Evolutionary conservation across 768 basidiomycete genomes (phyloP), one percentile per base, ranked within the genome.

Genomic region (Amanita subjunquillea): DNA sequence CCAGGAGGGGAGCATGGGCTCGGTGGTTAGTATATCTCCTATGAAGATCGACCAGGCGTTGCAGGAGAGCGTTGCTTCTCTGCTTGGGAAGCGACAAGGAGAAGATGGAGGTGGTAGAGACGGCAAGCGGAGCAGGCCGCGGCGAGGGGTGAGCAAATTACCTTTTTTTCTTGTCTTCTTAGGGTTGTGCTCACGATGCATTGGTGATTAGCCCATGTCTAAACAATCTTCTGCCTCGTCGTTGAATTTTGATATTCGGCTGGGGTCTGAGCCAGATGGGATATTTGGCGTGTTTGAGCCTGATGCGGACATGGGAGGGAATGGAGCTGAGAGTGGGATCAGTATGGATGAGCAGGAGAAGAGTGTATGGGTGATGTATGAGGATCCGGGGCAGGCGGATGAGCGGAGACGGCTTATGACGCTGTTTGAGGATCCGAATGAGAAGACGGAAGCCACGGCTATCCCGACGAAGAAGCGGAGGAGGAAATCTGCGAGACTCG

Each of bases 31-130:
- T 39, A 65, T 72, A 23, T 73, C 73, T 49, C 45, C 44, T 23
- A 70, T 79, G 29, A 70, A 73, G 44, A 67, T 69, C 45, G 71
- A 75, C 46, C 76, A 71, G 58, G 83, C 77, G 15, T 67, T 88
- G 20, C 78, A 85, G 56, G 82, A 87, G 57, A 84, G 79, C 55
- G 78, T 89, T 46, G 78, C 80, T 4, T 76, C 78, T 20, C 64
- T 88, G 51, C 68, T 90, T 13, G 87, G 86, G 7, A 90, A 91
- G 63, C 74, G 86, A 7, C 71, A 72, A 8, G 74, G 73, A 9
- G 71, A 72, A 3, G 73, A 74, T 45, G 65, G 62, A 29, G 56
- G 48, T 22, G 52, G 52, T 15, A 59, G 65, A 49, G 59, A 61
- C 22, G 70, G 69, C 22, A 75, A 75, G 57, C 59, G 72, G 41